A percentile compares a stretch with the other conserved stretches of the same genome.
phyloP scores from a whole-genome alignment of 2,329 filamentous ascomycete genomes.

The Nemania sp. region DNA sequence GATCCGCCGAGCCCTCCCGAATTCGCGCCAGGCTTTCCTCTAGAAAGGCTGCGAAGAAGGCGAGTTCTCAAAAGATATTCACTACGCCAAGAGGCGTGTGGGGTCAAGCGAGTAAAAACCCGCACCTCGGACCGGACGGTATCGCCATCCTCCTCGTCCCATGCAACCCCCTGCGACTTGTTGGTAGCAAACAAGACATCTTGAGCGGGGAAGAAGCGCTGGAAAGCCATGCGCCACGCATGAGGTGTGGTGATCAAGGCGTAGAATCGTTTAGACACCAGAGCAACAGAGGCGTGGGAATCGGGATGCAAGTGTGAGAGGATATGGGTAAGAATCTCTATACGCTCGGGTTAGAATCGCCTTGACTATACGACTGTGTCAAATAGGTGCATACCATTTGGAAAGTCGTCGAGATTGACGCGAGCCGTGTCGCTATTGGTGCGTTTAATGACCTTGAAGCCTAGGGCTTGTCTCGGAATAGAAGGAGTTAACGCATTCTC shows the following conservation, averaged over 20 bases:
- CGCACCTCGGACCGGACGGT: constrained; percentile 77
- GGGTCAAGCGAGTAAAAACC: constrained; percentile 83
- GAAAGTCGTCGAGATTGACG: constrained; percentile 69
- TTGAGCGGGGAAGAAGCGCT: constrained; percentile 87
- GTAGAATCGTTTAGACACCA: constrained; percentile 91
- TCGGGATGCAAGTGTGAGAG: constrained; percentile 89
- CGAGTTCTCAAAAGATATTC: constrained; percentile 93
- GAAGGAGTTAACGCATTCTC: constrained; percentile 68
- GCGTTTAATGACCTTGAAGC: constrained; percentile 68
- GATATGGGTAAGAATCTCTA: constrained; percentile 93
- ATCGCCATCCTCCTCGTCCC: constrained; percentile 63
- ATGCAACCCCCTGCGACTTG: constrained; percentile 54
- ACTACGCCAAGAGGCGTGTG: constrained; percentile 91
- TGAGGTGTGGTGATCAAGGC: constrained; percentile 88
- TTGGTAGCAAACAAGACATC: constrained; percentile 61
- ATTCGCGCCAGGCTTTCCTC: constrained; percentile 80
- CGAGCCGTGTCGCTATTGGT: constrained; percentile 55
- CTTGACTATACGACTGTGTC: constrained; percentile 33
- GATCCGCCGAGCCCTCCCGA: constrained; percentile 65
- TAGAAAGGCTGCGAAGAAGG: constrained; percentile 81
- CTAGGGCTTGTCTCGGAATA: constrained; percentile 61
- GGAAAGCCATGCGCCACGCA: constrained; percentile 93
- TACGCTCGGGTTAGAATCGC: constrained; percentile 41
- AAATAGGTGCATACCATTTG: constrained; percentile 75
- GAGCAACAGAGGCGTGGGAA: constrained; percentile 82